Base-by-base conservation (phyloP, 2,329 filamentous ascomycete species). In the Rosellinia necatrix region DNA sequence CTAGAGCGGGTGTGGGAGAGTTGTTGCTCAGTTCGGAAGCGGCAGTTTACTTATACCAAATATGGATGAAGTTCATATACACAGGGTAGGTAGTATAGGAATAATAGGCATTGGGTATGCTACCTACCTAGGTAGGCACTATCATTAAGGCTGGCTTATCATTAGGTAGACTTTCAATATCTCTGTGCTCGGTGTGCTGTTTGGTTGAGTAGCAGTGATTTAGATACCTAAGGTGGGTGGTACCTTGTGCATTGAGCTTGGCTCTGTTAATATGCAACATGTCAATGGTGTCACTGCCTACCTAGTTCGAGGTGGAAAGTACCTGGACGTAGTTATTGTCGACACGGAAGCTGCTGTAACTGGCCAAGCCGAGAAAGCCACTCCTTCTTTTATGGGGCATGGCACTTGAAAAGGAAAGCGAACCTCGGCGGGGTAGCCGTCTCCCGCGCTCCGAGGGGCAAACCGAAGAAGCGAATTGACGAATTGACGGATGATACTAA, bases 401-500 rank as follows among this genome's bases (percentile, higher is more conserved):
- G 19, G 24, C 6, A 34, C 17, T 32, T 24, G 9, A 15, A 17
- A 32, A 12, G 17, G 27, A 48, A 15, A 38, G 43, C 53, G 44
- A 59, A 35, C 30, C 34, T 59, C 56, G 52, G 48, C 35, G 43
- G 56, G 56, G 42, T 52, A 46, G 48, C 48, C 51, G 53, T 32
- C 44, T 49, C 17, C 38, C 43, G 43, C 47, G 17, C 37, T 43
- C 52, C 56, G 53, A 59, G 43, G 25, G 25, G 48, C 52, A 56
- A 53, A 29, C 47, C 48, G 41, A 52, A 40, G 35, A 30, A 29
- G 15, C 37, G 22, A 54, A 29, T 27, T 43, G 40, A n/a, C 13
- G 6, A 5, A 27, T 32, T 49, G 19, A 37, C n/a, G 30, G 5
- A 5, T 7, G 12, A 8, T 29, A 21, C 24, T 6, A 25, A 12